phyloP scores from a whole-genome alignment of 345 rosid species.

The Pistacia atlantica region DNA sequence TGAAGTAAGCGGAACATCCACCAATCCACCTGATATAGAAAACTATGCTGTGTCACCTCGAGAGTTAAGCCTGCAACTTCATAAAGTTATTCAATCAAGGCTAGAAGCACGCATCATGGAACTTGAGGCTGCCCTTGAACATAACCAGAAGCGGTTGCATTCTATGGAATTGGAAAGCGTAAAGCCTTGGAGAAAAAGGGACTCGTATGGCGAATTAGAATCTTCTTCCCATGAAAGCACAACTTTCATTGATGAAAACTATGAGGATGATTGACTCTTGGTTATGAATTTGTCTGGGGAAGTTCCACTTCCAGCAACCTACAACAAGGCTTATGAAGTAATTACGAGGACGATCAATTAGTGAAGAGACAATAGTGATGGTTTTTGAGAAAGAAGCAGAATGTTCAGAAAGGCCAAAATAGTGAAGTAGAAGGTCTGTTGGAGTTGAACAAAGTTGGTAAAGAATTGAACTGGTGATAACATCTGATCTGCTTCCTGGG shows the following conservation, averaged over 20 bases:
- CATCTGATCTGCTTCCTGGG: background rate
- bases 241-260: background rate
- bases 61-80: conserved; percentile 42
- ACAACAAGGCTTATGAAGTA: conserved; percentile 9
- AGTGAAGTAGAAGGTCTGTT: background rate
- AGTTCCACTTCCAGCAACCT: background rate
- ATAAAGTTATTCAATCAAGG: conserved; percentile 34
- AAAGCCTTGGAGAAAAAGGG: background rate
- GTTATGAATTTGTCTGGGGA: background rate
- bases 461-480: background rate
- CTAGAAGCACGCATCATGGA: conserved; percentile 31
- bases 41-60: conserved; percentile 23
- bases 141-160: conserved; percentile 28
- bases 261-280: background rate
- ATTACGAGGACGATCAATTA: background rate
- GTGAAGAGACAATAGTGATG: background rate
- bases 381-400: background rate
- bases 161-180: conserved; percentile 9
- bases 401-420: background rate
- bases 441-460: background rate
- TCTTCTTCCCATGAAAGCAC: conserved; percentile 9
- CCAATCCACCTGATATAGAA: background rate
- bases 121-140: conserved; percentile 36
- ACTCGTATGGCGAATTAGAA: conserved; percentile 8
- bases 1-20: conserved; percentile 10